Percentiles rank a stretch among this genome's conserved stretches.
Evolutionary conservation across 371 early-diverging fungal genomes (phyloP).

Genomic region (Actinomortierella wolfii): DNA sequence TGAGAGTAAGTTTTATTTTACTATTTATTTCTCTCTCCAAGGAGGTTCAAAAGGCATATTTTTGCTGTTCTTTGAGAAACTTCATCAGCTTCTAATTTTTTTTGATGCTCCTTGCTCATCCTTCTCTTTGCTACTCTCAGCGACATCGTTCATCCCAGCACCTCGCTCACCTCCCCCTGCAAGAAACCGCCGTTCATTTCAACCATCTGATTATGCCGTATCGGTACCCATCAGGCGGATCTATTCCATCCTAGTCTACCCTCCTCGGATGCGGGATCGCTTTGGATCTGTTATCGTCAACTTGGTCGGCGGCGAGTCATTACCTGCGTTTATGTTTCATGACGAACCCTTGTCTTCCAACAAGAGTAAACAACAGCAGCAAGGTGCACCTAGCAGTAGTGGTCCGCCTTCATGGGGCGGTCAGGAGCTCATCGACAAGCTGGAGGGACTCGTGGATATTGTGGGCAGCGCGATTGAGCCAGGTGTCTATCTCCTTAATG

Average conservation of each 20-base stretch:
- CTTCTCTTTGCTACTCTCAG: neutral
- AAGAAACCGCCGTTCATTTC: slow-evolving; percentile 39
- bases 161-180: slow-evolving; percentile 34
- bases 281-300: slow-evolving; percentile 58
- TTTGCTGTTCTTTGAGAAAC: neutral
- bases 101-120: no score
- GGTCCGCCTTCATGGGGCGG: slow-evolving; percentile 27
- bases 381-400: slow-evolving; percentile 4
- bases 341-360: slow-evolving; percentile 49
- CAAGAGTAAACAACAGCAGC: slow-evolving; percentile 8
- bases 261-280: slow-evolving; percentile 57
- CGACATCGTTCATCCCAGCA: slow-evolving; percentile 21
- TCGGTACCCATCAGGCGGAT: slow-evolving; percentile 51
- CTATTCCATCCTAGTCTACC: slow-evolving; percentile 48
- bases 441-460: slow-evolving; percentile 37
- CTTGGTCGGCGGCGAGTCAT: slow-evolving; percentile 50
- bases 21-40: neutral
- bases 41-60: neutral
- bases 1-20: slow-evolving; percentile 12
- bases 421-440: slow-evolving; percentile 40
- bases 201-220: slow-evolving; percentile 52
- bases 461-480: slow-evolving; percentile 43
- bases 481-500: slow-evolving; percentile 42
- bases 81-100: neutral
- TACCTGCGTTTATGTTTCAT: slow-evolving; percentile 61